These are phyloP conservation scores for Blastomyces gilchristii DNA, from an alignment of 2,329 filamentous ascomycete genomes.

Conservation along the genomic window DNA sequence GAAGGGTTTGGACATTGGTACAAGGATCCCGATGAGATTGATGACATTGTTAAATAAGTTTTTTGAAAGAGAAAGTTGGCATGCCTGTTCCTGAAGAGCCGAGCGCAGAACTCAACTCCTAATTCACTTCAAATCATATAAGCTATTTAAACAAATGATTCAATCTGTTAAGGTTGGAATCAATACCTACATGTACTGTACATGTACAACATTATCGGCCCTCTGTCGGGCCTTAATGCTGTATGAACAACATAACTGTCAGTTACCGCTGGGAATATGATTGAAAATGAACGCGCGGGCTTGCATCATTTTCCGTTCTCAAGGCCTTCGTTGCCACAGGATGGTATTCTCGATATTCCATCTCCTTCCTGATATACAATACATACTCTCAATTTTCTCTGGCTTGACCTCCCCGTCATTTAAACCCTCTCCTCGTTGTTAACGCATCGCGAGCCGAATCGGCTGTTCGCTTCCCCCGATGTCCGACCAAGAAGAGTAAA, in stretches of 20 bases:
- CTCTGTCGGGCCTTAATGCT: background rate
- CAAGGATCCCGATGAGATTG: slow-evolving; percentile 39
- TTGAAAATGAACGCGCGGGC: background rate
- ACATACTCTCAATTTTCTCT: too few relatives aligned
- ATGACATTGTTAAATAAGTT: slow-evolving; percentile 34
- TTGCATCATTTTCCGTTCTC: background rate
- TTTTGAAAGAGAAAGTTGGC: slow-evolving; percentile 19
- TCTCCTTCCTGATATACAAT: too few relatives aligned
- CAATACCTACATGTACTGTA: background rate
- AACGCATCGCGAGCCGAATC: too few relatives aligned
- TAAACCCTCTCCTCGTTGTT: background rate
- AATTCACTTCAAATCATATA: background rate
- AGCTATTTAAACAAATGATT: too few relatives aligned
- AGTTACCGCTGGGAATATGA: background rate
- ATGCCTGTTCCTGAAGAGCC: slow-evolving; percentile 8
- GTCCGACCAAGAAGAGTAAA: background rate
- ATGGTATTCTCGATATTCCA: too few relatives aligned
- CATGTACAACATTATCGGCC: background rate
- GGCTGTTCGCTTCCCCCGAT: too few relatives aligned
- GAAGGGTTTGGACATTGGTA: slow-evolving; percentile 40
- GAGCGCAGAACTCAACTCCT: background rate
- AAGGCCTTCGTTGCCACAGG: background rate
- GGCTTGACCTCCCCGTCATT: background rate
- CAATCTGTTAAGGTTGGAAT: background rate
- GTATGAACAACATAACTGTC: too few relatives aligned